A percentile compares a stretch with the other conserved stretches of the same genome.
Conservation (phyloP, 306 rosid species). For the Morella rubra region DNA sequence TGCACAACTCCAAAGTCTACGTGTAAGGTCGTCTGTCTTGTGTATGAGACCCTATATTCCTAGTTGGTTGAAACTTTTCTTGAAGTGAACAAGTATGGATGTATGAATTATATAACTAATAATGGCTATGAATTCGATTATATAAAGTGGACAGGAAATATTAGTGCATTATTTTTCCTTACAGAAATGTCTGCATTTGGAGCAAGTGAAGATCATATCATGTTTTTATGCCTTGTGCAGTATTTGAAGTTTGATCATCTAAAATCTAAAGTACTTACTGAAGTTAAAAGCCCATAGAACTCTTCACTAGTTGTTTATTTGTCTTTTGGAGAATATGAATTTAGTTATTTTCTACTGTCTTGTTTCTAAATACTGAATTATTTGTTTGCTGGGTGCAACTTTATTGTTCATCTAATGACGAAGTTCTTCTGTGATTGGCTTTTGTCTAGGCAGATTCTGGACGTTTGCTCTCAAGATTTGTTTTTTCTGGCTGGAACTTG, state of each 20-base stretch:
- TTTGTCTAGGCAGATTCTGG: conserved; percentile 6
- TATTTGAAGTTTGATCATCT: background rate
- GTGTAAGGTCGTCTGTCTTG: background rate
- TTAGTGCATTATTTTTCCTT: background rate
- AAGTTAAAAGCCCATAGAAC: background rate
- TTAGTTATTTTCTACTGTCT: background rate
- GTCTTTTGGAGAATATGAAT: background rate
- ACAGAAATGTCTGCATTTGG: background rate
- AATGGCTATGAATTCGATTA: background rate
- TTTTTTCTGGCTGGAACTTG: background rate
- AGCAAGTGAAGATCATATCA: background rate
- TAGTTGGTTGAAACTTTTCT: conserved; percentile 6
- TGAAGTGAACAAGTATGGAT: background rate
- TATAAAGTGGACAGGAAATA: background rate
- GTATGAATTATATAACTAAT: too few species aligned
- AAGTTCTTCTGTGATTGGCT: background rate
- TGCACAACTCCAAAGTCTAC: background rate
- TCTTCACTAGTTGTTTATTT: background rate
- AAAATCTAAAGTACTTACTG: background rate
- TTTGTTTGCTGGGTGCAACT: background rate
- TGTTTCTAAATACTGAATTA: background rate
- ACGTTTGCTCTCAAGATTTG: conserved; percentile 1
- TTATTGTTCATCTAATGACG: background rate
- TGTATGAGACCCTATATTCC: background rate
- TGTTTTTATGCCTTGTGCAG: background rate